Conservation (phyloP, 805 yeast genomes). For the Candida taoyuanica region DNA sequence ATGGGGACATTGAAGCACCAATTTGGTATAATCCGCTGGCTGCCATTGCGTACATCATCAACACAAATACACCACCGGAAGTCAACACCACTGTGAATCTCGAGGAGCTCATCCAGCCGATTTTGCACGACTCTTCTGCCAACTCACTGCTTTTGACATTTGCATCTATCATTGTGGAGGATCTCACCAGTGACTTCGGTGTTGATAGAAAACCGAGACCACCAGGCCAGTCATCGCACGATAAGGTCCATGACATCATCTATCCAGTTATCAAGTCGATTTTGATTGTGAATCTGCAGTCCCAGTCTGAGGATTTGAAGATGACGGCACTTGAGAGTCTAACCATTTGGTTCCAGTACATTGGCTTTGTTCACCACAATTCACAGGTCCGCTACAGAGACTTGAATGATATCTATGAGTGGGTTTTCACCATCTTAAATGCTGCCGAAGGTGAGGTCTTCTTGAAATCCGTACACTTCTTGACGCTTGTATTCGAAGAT, state of each 20-base stretch:
- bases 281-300: conserved; percentile 13
- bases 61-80: conserved; percentile 12
- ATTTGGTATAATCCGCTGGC: conserved; percentile 40
- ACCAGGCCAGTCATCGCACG: conserved; percentile 32
- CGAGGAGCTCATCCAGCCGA: conserved; percentile 10
- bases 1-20: conserved; percentile 27
- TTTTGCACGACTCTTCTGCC: conserved; percentile 4
- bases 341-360: conserved; percentile 34
- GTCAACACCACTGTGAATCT: conserved; percentile 6
- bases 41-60: conserved; percentile 21
- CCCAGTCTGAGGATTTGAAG: conserved; percentile 9
- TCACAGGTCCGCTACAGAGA: conserved; percentile 22
- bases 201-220: conserved; percentile 13
- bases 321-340: conserved; percentile 29
- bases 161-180: conserved; percentile 48
- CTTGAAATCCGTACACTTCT: conserved; percentile 11
- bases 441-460: conserved; percentile 13
- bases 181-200: conserved; percentile 33
- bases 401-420: conserved; percentile 19
- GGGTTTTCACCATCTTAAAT: conserved; percentile 12
- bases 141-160: conserved; percentile 28
- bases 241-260: conserved; percentile 31
- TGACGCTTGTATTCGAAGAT: conserved; percentile 27
- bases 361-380: conserved; percentile 31
- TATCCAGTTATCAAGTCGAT: conserved; percentile 30